Evolutionary conservation across 2,329 filamentous ascomycete species (phyloP), one percentile per base, ranked within the genome.

Genomic region (Arthrinium puccinioides): DNA sequence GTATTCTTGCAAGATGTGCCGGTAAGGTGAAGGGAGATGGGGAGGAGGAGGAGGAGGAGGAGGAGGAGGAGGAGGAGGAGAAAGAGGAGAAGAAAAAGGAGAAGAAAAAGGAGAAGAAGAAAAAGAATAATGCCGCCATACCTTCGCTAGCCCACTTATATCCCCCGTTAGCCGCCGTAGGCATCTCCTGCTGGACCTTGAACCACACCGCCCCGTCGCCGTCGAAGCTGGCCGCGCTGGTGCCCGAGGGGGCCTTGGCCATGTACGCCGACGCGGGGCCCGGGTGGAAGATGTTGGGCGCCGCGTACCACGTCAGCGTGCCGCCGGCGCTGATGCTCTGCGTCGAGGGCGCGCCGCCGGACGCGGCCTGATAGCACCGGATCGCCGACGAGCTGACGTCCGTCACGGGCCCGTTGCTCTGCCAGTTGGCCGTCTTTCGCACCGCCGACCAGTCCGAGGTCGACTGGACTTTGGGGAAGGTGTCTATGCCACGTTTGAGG

Each of bases 341-440:
- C 21, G 57, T 64, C 33, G 56, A 48, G 6, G 58, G 50, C 18
- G 45, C 59, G 20, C 57, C 61, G 26, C 65, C 64, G 4, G 61
- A 47, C 9, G 51, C 52, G 9, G 63, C 55, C 48, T 72, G 63
- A 52, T 69, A 73, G 59, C 69, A 74, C n/a, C 66, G 66, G 56
- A 73, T 69, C 40, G 65, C 61, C 2, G 60, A 46, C 26, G 64
- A 67, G 32, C 50, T 60, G 21, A 73, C 69, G 42, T 69, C 59
- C 4, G 66, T 67, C 24, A 73, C 67, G 16, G 63, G 63, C 9
- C 54, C 55, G 46, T 66, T 65, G 38, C 51, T 58, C 47, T 66
- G 63, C 45, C 60, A 64, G 54, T 69, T 67, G 37, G 62, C 59
- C 24, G 65, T 67, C 47, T 60, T 55, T 29, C 65, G 61, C 31